Evolutionary conservation across 331 rosid genomes (phyloP).

Genomic region (Quercus lobata): DNA sequence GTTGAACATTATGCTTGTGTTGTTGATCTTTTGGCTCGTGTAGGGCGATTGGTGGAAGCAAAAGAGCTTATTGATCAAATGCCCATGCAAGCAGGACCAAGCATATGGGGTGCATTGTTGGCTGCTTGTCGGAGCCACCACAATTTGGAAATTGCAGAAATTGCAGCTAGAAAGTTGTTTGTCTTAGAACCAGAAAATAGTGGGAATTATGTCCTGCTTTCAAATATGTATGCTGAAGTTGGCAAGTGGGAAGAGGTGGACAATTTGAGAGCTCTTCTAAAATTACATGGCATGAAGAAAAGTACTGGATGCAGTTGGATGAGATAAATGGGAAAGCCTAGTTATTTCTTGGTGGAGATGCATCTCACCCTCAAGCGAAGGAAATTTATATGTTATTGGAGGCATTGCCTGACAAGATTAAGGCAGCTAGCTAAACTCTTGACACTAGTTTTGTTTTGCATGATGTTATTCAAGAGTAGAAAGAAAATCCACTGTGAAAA

Average conservation of each 20-base stretch:
- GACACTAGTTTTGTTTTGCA: constrained; percentile 31
- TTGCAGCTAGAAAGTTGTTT: constrained; percentile 27
- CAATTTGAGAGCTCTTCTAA: constrained; percentile 21
- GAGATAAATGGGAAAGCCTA: constrained; percentile 29
- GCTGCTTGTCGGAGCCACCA: constrained; percentile 25
- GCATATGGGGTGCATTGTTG: constrained; percentile 43
- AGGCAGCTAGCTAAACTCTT: constrained; percentile 27
- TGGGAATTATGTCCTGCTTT: constrained; percentile 37
- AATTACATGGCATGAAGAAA: constrained; percentile 36
- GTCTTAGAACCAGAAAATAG: constrained; percentile 31
- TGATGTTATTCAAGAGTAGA: constrained; percentile 37
- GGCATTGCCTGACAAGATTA: constrained; percentile 21
- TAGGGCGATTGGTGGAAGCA: constrained; percentile 31
- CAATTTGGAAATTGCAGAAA: constrained; percentile 29
- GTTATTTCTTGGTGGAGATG: constrained; percentile 40
- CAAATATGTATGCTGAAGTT: constrained; percentile 37
- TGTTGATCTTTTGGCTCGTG: constrained; percentile 38
- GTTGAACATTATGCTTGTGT: constrained; percentile 36
- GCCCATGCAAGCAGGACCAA: constrained; percentile 33
- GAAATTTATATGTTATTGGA: constrained; percentile 27
- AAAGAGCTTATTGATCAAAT: constrained; percentile 15
- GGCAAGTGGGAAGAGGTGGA: constrained; percentile 40
- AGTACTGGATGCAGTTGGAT: constrained; percentile 43
- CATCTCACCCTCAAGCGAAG: constrained; percentile 27
- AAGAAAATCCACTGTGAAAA: constrained; percentile 34